Conservation (phyloP, 306 rosid genomes). For the Corylus americana region DNA sequence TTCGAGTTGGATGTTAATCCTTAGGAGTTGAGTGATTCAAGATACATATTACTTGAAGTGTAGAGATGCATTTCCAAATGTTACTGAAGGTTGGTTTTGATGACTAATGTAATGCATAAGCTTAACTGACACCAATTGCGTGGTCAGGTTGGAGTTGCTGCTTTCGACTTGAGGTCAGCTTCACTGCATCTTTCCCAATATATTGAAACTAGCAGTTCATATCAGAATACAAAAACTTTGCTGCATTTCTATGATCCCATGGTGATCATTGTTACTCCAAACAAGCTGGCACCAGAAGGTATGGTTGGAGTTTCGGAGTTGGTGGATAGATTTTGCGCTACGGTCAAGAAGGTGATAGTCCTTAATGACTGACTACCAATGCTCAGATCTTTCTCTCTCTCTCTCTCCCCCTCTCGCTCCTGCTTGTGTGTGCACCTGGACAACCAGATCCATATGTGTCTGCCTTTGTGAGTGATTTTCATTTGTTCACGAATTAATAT, state of each 20-base stretch:
- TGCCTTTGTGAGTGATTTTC: constrained; percentile 14
- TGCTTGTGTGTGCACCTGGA: constrained; percentile 20
- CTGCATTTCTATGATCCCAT: constrained; percentile 90
- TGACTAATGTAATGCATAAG: constrained; percentile 17
- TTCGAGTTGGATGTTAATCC: neutral
- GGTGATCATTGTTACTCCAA: constrained; percentile 87
- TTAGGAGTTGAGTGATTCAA: neutral
- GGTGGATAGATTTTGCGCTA: constrained; percentile 67
- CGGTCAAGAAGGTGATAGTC: constrained; percentile 70
- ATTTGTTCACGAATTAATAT: constrained; percentile 8
- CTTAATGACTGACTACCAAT: neutral
- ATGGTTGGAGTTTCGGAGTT: constrained; percentile 74
- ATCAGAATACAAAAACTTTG: constrained; percentile 89
- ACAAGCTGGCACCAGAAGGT: constrained; percentile 83
- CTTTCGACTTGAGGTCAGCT: constrained; percentile 91
- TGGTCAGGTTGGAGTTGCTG: constrained; percentile 91
- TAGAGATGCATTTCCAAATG: neutral
- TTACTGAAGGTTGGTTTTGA: constrained; percentile 21
- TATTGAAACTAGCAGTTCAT: constrained; percentile 90
- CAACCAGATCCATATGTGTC: neutral
- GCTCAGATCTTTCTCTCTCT: constrained; percentile 17
- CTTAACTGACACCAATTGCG: constrained; percentile 22
- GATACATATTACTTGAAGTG: neutral
- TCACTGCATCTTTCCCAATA: constrained; percentile 91
- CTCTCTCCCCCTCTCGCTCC: constrained; percentile 19